These are phyloP conservation scores for Kodamaea jinghongensis DNA, from an alignment of 805 yeast genomes.

Conservation along the genomic window DNA sequence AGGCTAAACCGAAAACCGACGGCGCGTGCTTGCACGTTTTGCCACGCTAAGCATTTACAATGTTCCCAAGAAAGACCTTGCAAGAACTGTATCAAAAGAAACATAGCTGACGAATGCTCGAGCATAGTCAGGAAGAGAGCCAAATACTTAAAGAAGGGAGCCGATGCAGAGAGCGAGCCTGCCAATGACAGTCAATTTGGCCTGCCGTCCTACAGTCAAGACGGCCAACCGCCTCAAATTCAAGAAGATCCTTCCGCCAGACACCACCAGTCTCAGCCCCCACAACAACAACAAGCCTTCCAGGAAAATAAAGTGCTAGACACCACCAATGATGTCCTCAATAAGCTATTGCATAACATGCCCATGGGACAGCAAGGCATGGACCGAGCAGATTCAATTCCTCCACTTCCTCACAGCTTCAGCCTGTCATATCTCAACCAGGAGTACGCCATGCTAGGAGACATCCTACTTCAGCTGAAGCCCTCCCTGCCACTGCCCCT, in stretches of 20 bases:
- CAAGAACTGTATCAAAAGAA: slow-evolving; percentile 63
- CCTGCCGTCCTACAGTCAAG: too few species aligned
- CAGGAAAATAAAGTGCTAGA: slow-evolving; percentile 15
- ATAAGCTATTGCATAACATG: slow-evolving; percentile 18
- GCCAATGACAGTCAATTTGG: too few species aligned
- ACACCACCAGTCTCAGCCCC: neutral
- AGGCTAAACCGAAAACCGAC: slow-evolving; percentile 60
- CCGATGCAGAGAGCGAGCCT: neutral
- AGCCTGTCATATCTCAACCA: slow-evolving; percentile 48
- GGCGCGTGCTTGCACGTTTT: slow-evolving; percentile 66
- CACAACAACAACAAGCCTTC: slow-evolving; percentile 11
- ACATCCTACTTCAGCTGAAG: slow-evolving; percentile 41
- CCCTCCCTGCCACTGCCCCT: slow-evolving; percentile 41
- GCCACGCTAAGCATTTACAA: slow-evolving; percentile 71
- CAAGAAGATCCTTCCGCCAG: too few species aligned
- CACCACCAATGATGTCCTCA: slow-evolving; percentile 16
- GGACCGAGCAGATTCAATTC: neutral
- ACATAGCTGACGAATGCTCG: slow-evolving; percentile 51
- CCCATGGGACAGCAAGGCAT: too few species aligned
- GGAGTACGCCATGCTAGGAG: slow-evolving; percentile 51
- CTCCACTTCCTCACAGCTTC: slow-evolving; percentile 19
- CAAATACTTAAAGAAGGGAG: slow-evolving; percentile 27
- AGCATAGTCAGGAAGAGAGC: slow-evolving; percentile 58
- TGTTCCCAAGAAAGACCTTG: slow-evolving; percentile 73
- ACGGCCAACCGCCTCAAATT: too few species aligned